Base-by-base conservation (phyloP, 2,329 filamentous ascomycete species). In the Aspergillus versicolor region DNA sequence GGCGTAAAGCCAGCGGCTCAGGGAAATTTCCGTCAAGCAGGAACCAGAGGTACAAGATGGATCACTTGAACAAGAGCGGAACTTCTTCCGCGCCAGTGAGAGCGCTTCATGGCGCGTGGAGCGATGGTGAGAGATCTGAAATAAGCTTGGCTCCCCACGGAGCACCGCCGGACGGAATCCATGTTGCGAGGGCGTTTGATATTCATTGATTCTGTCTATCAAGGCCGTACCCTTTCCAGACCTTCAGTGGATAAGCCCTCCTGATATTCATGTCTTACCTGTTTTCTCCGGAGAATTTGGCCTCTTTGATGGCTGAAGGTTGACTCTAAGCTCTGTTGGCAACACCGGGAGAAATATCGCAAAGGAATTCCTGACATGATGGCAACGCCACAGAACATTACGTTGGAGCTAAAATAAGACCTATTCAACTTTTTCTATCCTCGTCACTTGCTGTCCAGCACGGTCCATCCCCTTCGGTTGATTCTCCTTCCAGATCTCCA, bases 401-500 rank as follows among this genome's bases (percentile, higher is more conserved):
- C 27, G 7, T 11, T 21, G 4, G 21, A 21, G 21, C 21, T 30
- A 30, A 9, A 9, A 30, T 11, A 9, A 30, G 8, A 3, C 8
- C 27, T 30, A 30, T 30, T 30, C 27, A 30, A 30, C 27, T 12
- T 30, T 30, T 11, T 9, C 9, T 30, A 11, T 5, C 77, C 90
- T 91, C 65, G 92, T 97, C 57, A 90, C 85, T 79, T 97, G 92
- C 67, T 85, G 82, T 52, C 92, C 92, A 63, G 92, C 92, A 62
- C 92, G 88, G 69, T 95, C 38, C 37, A 51, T 74, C 90, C 84
- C 50, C 91, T 15, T 37, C 92, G 53, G 85, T 81, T 13, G 12
- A 8, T 34, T 12, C 72, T 96, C 92, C 84, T 94, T 94, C 91
- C 91, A 95, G 76, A 94, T 92, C 82, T 95, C 91, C 24, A 95